Percentiles rank a stretch among this genome's conserved stretches.
Evolutionary conservation across 306 rosid genomes (phyloP).

Genomic region (peach (Prunus persica)): DNA sequence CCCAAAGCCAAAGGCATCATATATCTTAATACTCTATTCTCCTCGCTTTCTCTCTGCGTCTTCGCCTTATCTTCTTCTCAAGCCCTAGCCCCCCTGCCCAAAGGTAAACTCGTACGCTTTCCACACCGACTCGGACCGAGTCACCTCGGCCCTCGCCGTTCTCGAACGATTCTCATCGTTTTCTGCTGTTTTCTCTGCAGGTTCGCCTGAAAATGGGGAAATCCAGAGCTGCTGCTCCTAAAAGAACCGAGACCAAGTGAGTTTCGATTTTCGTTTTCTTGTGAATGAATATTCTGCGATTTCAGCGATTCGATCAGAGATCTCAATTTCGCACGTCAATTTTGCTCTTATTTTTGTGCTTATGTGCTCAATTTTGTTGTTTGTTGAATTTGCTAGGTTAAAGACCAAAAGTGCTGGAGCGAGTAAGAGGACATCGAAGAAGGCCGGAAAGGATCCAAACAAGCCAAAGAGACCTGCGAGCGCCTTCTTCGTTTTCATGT

Average conservation of each 20-base stretch:
- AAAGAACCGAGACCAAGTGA: conserved; percentile 47
- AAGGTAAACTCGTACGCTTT: conserved; percentile 22
- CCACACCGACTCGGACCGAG: conserved; percentile 23
- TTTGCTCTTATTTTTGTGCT: too few species aligned
- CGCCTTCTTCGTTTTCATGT: conserved; percentile 96
- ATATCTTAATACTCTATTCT: background rate
- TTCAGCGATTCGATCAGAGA: conserved; percentile 16
- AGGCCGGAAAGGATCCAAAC: conserved; percentile 87
- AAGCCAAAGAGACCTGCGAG: conserved; percentile 93
- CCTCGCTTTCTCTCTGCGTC: conserved; percentile 6
- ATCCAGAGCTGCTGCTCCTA: conserved; percentile 50
- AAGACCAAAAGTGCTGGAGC: conserved; percentile 67
- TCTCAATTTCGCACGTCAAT: background rate
- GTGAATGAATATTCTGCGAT: background rate
- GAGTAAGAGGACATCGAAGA: conserved; percentile 54
- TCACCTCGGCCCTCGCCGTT: background rate
- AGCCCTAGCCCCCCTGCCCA: conserved; percentile 10
- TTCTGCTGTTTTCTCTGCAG: conserved; percentile 17
- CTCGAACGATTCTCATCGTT: conserved; percentile 3
- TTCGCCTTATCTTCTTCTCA: background rate
- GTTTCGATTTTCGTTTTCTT: background rate
- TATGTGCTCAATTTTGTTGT: too few species aligned
- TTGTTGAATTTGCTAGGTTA: conserved; percentile 37
- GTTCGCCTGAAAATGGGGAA: conserved; percentile 61
- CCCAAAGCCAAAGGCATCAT: background rate